Percentiles rank a stretch among this genome's conserved stretches.
Conservation (phyloP, 305 asterid species). For the Fraxinus nigra region DNA sequence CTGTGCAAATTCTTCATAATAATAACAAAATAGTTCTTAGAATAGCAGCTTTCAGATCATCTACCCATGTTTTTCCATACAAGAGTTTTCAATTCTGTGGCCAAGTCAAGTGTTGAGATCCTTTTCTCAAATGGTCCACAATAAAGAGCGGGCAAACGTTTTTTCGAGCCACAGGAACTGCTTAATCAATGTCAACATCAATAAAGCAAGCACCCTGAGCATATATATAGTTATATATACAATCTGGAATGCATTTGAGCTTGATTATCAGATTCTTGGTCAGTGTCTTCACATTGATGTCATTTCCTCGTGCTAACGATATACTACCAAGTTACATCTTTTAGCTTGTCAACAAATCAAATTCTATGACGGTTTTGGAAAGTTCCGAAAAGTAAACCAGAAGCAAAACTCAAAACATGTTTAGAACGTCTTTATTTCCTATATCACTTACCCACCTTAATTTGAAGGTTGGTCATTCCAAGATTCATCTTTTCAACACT, state of each 20-base stretch:
- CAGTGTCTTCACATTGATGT: slow-evolving; percentile 30
- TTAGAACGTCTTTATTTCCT: slow-evolving; percentile 22
- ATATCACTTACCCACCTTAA: slow-evolving; percentile 56
- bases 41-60: not conserved
- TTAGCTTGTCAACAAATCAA: slow-evolving; percentile 40
- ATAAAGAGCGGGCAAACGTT: not conserved
- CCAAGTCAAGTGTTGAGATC: slow-evolving; percentile 6
- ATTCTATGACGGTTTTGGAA: slow-evolving; percentile 29
- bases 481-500: slow-evolving; percentile 48
- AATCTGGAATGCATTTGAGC: slow-evolving; percentile 17
- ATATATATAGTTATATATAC: slow-evolving; percentile 11
- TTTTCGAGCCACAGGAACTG: slow-evolving; percentile 5
- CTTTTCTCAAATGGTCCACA: slow-evolving; percentile 19
- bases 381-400: slow-evolving; percentile 31
- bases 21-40: not conserved
- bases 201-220: slow-evolving; percentile 12
- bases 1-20: not conserved
- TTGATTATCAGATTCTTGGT: slow-evolving; percentile 23
- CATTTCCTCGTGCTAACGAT: slow-evolving; percentile 36
- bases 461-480: slow-evolving; percentile 56
- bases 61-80: not conserved
- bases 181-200: slow-evolving; percentile 18
- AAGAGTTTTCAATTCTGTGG: not conserved
- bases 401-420: slow-evolving; percentile 34
- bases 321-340: slow-evolving; percentile 34